These are phyloP conservation scores for Macaranga tanarius DNA, from an alignment of 441 rosid species.

Conservation along the genomic window DNA sequence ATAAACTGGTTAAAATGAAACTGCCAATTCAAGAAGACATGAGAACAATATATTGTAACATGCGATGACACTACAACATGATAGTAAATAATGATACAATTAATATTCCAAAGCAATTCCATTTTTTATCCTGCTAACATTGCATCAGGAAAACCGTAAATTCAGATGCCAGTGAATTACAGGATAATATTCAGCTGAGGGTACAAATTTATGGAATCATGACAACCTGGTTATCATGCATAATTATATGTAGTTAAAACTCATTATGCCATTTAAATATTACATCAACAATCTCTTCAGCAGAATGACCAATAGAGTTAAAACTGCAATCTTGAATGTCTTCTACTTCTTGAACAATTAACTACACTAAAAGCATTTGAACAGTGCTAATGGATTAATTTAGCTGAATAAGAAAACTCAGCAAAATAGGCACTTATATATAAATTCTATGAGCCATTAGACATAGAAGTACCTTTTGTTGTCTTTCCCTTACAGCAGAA, in stretches of 20 bases:
- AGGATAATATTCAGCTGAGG: background rate
- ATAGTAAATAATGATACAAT: background rate
- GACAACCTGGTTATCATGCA: background rate
- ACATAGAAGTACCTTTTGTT: slow-evolving; percentile 53
- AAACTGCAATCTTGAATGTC: background rate
- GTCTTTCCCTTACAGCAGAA: slow-evolving; percentile 67
- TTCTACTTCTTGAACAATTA: slow-evolving; percentile 6
- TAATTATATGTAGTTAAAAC: background rate
- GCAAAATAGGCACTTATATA: background rate
- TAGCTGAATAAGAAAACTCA: background rate
- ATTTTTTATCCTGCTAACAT: background rate
- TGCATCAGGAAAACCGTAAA: background rate
- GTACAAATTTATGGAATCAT: background rate
- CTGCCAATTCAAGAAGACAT: background rate
- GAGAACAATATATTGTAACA: background rate
- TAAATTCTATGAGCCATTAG: background rate
- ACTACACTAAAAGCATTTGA: slow-evolving; percentile 6
- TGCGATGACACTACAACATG: too few relatives aligned
- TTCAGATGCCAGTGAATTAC: background rate
- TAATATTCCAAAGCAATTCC: background rate
- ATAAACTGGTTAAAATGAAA: slow-evolving; percentile 7
- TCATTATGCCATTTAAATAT: background rate
- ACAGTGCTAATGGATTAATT: background rate
- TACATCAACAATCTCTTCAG: background rate
- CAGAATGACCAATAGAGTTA: background rate